Evolutionary conservation across 2,329 filamentous ascomycete genomes (phyloP).

Genomic region (Phoma sp.): DNA sequence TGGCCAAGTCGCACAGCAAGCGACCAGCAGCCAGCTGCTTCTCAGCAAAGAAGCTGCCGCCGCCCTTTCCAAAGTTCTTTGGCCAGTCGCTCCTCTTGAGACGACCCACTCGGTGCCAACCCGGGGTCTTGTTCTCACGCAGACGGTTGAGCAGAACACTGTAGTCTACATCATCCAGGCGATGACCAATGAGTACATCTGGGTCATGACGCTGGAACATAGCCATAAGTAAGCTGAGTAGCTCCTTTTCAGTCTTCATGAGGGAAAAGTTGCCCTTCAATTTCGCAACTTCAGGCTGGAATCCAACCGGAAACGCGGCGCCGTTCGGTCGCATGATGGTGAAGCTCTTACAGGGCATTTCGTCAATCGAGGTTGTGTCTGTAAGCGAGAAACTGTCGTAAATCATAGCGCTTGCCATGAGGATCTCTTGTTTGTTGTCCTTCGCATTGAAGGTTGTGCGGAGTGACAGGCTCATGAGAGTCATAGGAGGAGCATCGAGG

Average conservation of each 20-base stretch:
- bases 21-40: conserved; percentile 88
- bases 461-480: conserved; percentile 92
- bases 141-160: conserved; percentile 87
- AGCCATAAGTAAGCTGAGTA: conserved; percentile 88
- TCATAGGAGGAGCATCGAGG: conserved; percentile 83
- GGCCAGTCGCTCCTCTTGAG: conserved; percentile 88
- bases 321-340: conserved; percentile 86
- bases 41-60: conserved; percentile 91
- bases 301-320: conserved; percentile 81
- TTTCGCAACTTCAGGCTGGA: conserved; percentile 78
- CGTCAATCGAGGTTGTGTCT: conserved; percentile 87
- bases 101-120: conserved; percentile 92
- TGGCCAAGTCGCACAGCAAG: conserved; percentile 90
- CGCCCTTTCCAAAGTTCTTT: conserved; percentile 80
- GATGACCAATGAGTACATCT: conserved; percentile 91
- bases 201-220: conserved; percentile 88
- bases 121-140: conserved; percentile 87
- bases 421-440: conserved; percentile 95
- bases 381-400: conserved; percentile 89
- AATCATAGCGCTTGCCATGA: conserved; percentile 88
- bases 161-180: conserved; percentile 97
- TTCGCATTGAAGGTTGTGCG: conserved; percentile 88
- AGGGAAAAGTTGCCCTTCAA: conserved; percentile 80
- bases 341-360: conserved; percentile 87
- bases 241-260: conserved; percentile 82